These are phyloP conservation scores for Pestalotiopsis sp. DNA, from an alignment of 2,329 filamentous ascomycete species.

Conservation along the genomic window DNA sequence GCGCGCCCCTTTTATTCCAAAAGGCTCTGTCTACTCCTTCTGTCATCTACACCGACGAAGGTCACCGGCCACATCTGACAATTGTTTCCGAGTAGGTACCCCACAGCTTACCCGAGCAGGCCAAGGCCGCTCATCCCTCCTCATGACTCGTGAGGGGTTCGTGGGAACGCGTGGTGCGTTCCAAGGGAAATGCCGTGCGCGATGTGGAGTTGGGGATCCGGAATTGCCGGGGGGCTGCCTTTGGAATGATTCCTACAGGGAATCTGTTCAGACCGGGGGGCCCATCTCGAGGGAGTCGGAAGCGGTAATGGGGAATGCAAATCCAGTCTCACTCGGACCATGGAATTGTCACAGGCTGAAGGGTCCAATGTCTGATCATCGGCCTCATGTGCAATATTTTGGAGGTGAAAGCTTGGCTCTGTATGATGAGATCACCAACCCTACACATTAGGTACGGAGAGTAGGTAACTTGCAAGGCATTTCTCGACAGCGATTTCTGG, in stretches of 20 bases:
- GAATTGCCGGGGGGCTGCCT: slow-evolving; percentile 1
- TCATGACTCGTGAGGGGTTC: slow-evolving; percentile 2
- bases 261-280: too few relatives aligned
- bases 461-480: not conserved
- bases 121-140: not conserved
- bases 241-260: too few relatives aligned
- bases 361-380: not conserved
- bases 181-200: slow-evolving; percentile 5
- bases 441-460: not conserved
- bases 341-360: not conserved
- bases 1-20: not conserved
- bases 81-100: not conserved
- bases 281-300: not conserved
- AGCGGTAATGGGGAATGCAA: not conserved
- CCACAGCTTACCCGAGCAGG: not conserved
- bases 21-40: not conserved
- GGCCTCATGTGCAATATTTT: not conserved
- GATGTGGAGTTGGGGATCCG: not conserved
- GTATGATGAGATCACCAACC: not conserved
- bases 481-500: not conserved
- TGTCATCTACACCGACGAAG: not conserved
- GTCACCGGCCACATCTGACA: not conserved
- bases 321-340: not conserved
- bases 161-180: not conserved
- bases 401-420: not conserved